Conservation (phyloP, 345 rosid genomes). For the Citrus sp. region DNA sequence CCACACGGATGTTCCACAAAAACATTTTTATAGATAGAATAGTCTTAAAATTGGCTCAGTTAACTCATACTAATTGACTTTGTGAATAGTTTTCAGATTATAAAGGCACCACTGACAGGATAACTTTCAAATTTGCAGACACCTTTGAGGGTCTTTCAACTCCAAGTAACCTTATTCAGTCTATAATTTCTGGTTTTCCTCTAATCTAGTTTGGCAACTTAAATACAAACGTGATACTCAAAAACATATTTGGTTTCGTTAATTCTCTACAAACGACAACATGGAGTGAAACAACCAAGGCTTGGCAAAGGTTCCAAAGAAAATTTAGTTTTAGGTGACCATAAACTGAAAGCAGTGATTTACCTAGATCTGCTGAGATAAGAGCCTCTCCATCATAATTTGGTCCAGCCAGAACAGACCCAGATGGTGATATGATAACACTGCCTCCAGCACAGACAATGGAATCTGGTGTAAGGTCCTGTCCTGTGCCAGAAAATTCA, state of each 20-base stretch:
- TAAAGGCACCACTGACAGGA: background rate
- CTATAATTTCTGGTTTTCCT: background rate
- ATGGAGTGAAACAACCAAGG: background rate
- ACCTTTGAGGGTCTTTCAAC: background rate
- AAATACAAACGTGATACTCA: background rate
- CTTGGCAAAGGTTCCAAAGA: background rate
- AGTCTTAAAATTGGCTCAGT: background rate
- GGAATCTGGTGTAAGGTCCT: slow-evolving; percentile 64
- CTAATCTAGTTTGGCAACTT: background rate
- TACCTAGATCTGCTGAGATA: slow-evolving; percentile 87
- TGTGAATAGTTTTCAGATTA: background rate
- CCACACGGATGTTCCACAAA: too few species aligned
- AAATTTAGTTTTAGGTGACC: background rate
- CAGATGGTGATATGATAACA: slow-evolving; percentile 82
- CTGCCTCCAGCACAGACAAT: slow-evolving; percentile 93
- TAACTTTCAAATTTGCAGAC: background rate
- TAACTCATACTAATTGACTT: background rate
- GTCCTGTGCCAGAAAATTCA: slow-evolving; percentile 59
- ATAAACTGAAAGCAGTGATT: background rate
- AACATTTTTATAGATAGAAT: background rate
- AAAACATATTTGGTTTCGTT: background rate
- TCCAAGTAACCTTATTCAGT: background rate
- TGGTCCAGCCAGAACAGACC: slow-evolving; percentile 85
- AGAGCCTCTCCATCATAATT: slow-evolving; percentile 86
- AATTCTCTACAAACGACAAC: background rate